A percentile compares a stretch with the other conserved stretches of the same genome.
Conservation (phyloP, 805 yeast species). For the Alloascoidea africana region DNA sequence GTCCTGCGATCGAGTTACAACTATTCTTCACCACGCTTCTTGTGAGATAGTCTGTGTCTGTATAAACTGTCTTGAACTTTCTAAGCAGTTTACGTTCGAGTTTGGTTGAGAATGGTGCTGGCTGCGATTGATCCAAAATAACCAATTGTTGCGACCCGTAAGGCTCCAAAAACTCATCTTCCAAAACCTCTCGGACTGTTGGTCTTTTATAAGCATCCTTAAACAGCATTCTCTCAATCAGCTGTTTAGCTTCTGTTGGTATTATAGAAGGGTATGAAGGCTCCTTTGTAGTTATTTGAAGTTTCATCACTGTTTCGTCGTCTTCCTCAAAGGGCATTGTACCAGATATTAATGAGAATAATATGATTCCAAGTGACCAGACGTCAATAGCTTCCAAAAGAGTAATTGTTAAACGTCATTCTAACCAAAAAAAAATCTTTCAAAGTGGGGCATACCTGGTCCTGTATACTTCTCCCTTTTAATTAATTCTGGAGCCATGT, state of each 20-base stretch:
- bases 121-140: slow-evolving; percentile 20
- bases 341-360: slow-evolving; percentile 75
- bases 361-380: slow-evolving; percentile 85
- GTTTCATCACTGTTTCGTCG: slow-evolving; percentile 44
- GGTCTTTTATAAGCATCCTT: slow-evolving; percentile 62
- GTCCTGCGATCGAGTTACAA: slow-evolving; percentile 60
- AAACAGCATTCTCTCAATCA: slow-evolving; percentile 38
- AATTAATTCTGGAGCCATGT: slow-evolving; percentile 92
- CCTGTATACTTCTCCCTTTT: slow-evolving; percentile 62
- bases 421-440: no score
- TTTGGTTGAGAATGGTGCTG: slow-evolving; percentile 37
- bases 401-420: not conserved
- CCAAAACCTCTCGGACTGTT: slow-evolving; percentile 31
- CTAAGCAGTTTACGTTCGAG: slow-evolving; percentile 50
- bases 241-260: slow-evolving; percentile 30
- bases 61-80: slow-evolving; percentile 40
- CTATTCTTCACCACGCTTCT: slow-evolving; percentile 40
- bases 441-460: no score
- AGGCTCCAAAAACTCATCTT: slow-evolving; percentile 32
- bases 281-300: slow-evolving; percentile 44
- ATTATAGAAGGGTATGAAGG: slow-evolving; percentile 40
- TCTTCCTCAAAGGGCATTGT: slow-evolving; percentile 86
- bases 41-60: slow-evolving; percentile 46
- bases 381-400: slow-evolving; percentile 40
- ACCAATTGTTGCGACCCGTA: slow-evolving; percentile 28